phyloP scores from a whole-genome alignment of 495 filamentous ascomycete genomes.

The Penicillium daleae region DNA sequence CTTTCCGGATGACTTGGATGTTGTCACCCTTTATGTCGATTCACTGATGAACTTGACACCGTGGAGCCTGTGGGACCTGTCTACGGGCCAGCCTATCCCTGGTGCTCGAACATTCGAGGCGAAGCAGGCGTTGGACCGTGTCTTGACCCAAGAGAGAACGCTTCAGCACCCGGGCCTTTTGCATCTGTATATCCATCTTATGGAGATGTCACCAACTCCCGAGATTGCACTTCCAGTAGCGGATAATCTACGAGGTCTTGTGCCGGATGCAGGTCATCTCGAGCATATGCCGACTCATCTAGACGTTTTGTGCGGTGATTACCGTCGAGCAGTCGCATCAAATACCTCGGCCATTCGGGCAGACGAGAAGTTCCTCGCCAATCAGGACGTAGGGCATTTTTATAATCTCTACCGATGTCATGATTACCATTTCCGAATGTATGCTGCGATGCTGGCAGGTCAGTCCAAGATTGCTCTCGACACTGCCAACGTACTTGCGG shows the following conservation, averaged over 20 bases:
- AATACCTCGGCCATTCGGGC: constrained; percentile 66
- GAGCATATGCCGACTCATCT: constrained; percentile 75
- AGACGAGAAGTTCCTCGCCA: constrained; percentile 61
- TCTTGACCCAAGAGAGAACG: constrained; percentile 47
- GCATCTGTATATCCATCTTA: constrained; percentile 73
- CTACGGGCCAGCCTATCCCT: constrained; percentile 57
- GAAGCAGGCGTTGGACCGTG: constrained; percentile 57
- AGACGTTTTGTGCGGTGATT: constrained; percentile 69
- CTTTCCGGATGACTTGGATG: constrained; percentile 61
- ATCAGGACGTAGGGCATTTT: constrained; percentile 59
- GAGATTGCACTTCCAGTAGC: constrained; percentile 60
- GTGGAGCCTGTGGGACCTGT: constrained; percentile 68
- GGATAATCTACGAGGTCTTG: constrained; percentile 61
- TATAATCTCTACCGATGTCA: constrained; percentile 71
- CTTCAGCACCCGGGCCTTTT: constrained; percentile 62
- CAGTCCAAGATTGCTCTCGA: constrained; percentile 60
- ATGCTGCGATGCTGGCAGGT: constrained; percentile 72
- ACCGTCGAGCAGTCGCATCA: constrained; percentile 60
- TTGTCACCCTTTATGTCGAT: constrained; percentile 65
- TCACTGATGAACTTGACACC: constrained; percentile 71
- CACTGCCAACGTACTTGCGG: constrained; percentile 54
- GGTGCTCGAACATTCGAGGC: constrained; percentile 60
- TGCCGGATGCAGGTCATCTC: constrained; percentile 71
- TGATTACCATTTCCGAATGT: constrained; percentile 69
- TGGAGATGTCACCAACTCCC: constrained; percentile 71